Base-by-base conservation (phyloP, 495 filamentous ascomycete genomes). In the Geoglossum glabrum region DNA sequence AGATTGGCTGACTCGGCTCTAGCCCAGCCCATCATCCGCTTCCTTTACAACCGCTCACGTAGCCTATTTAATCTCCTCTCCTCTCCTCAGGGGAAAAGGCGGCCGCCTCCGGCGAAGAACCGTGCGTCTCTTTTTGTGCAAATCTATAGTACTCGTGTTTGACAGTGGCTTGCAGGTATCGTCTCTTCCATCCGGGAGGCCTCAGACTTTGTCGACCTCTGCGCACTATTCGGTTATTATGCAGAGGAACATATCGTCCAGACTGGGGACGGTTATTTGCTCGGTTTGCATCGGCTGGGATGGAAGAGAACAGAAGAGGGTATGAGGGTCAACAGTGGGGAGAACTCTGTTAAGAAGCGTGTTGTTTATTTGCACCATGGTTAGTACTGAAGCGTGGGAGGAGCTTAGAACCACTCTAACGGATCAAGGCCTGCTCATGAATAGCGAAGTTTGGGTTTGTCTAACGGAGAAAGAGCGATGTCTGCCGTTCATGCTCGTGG, bases 381-480 rank as follows among this genome's bases (percentile, higher is more conserved):
- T 34, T n/a, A 31, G 33, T 23, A 38, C 27, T 25, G 19, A 10
- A 38, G 11, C 30, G 4, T 31, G 10, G n/a, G 9, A 19, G 51
- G 50, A 13, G 13, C 49, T 52, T 23, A 54, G 26, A 5, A 6
- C 7, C 5, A 15, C 23, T 3, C 33, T 38, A 4, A 56, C 13
- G 10, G 1, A 27, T 25, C 1, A 1, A 56, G 54, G 92, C 25
- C 74, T 98, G 56, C 75, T 98, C 58, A 98, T 98, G 92, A 95
- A 94, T 68, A 95, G 89, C 68, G 92, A 98, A 71, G 92, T 97
- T 23, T 98, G 92, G 92, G 86, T 96, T 21, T 93, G 87, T 66
- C 71, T 87, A 64, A 90, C 90, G 3, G 88, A 98, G 52, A 82
- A 80, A 61, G 78, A 94, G 68, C 76, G 88, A 57, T 86, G 80